Evolutionary conservation across 2,329 filamentous ascomycete species (phyloP).

Genomic region (Colletotrichum sp.): DNA sequence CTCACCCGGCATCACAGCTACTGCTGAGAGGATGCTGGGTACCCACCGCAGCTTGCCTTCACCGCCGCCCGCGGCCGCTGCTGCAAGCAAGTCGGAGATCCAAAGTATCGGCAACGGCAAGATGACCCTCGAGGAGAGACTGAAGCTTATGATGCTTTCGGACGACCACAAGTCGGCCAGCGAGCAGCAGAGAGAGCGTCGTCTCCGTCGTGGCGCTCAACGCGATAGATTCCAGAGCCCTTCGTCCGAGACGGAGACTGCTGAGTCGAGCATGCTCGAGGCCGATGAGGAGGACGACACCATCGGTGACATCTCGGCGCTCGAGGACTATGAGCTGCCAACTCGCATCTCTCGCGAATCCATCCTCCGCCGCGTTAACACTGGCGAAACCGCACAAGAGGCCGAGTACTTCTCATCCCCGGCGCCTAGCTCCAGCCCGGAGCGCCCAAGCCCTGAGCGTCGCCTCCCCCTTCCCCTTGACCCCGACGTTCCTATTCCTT

Average conservation of each 20-base stretch:
- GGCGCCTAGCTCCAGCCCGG: conserved; percentile 61
- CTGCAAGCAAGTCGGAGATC: conserved; percentile 77
- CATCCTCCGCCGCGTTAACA: conserved; percentile 87
- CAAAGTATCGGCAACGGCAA: conserved; percentile 75
- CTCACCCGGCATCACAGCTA: conserved; percentile 69
- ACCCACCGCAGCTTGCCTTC: conserved; percentile 74
- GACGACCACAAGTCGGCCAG: conserved; percentile 67
- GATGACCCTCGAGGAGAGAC: conserved; percentile 85
- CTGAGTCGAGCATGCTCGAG: conserved; percentile 30
- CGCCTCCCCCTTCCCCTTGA: conserved; percentile 69
- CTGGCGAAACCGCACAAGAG: conserved; percentile 54
- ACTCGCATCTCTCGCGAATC: conserved; percentile 91
- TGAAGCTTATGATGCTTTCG: conserved; percentile 88
- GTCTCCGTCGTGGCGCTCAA: conserved; percentile 66
- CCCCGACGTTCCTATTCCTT: conserved; percentile 89
- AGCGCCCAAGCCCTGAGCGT: conserved; percentile 44
- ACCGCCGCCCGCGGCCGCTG: conserved; percentile 72
- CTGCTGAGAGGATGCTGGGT: conserved; percentile 73
- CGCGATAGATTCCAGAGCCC: conserved; percentile 55
- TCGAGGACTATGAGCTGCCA: conserved; percentile 70
- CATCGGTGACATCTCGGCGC: conserved; percentile 62
- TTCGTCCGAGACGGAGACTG: conserved; percentile 42
- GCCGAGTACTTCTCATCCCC: conserved; percentile 70
- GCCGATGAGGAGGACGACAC: conserved; percentile 63
- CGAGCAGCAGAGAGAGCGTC: conserved; percentile 71